phyloP scores from a whole-genome alignment of 805 yeast species.

The Kodamaea restingae region DNA sequence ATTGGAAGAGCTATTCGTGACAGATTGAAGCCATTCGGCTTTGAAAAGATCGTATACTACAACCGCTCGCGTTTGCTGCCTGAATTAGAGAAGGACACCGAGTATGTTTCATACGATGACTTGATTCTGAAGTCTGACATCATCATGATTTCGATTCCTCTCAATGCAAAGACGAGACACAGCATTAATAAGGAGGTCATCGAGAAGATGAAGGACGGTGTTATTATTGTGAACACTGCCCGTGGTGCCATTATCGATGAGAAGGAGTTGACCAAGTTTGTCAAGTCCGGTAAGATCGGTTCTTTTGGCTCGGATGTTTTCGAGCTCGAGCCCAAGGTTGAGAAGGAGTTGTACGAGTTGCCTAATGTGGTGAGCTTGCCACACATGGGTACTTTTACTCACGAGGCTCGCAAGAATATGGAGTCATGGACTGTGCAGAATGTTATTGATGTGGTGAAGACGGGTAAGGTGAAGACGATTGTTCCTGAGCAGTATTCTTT shows the following conservation, averaged over 20 bases:
- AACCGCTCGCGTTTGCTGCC: constrained; percentile 58
- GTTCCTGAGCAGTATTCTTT: constrained; percentile 70
- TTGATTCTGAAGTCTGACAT: constrained; percentile 62
- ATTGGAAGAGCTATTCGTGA: constrained; percentile 79
- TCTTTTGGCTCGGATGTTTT: constrained; percentile 73
- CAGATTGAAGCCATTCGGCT: constrained; percentile 73
- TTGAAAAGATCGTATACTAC: constrained; percentile 63
- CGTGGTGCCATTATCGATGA: constrained; percentile 84
- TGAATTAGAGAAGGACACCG: constrained; percentile 65
- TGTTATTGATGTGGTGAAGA: constrained; percentile 49
- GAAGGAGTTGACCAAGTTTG: constrained; percentile 47
- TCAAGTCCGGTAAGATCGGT: constrained; percentile 61
- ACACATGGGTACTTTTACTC: constrained; percentile 82
- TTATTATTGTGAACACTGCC: constrained; percentile 76
- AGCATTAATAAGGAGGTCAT: constrained; percentile 58
- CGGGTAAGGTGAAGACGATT: constrained; percentile 66
- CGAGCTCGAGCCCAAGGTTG: constrained; percentile 70
- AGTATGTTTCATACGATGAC: constrained; percentile 69
- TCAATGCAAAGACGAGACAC: constrained; percentile 69
- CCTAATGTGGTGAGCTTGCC: constrained; percentile 78
- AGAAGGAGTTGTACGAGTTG: constrained; percentile 54
- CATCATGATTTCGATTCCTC: constrained; percentile 71
- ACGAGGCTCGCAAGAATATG: constrained; percentile 74
- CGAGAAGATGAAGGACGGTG: constrained; percentile 72
- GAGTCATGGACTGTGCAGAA: constrained; percentile 75